These are phyloP conservation scores for Haematococcus lacustris DNA, from an alignment of 139 green algal species.

Conservation along the genomic window DNA sequence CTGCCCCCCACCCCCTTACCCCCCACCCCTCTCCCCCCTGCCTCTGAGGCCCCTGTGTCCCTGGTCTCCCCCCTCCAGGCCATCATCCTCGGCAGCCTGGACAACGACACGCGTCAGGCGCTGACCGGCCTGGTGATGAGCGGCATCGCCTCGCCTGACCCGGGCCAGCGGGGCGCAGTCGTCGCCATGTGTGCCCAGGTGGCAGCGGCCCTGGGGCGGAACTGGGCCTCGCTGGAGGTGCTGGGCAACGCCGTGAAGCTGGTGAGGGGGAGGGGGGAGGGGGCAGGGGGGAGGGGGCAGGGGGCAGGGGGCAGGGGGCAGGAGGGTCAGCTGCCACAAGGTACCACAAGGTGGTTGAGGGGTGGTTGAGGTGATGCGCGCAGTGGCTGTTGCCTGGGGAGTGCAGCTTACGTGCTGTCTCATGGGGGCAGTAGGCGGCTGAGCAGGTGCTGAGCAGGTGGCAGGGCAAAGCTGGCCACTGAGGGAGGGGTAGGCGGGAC, in stretches of 20 bases:
- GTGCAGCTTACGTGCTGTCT: background rate
- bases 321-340: background rate
- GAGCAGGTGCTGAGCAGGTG: background rate
- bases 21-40: background rate
- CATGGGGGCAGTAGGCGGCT: background rate
- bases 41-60: background rate
- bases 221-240: constrained; percentile 24
- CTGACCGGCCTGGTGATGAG: constrained; percentile 21
- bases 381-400: background rate
- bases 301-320: too few relatives aligned
- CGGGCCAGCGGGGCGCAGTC: constrained; percentile 11
- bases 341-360: background rate
- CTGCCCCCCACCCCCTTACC: background rate
- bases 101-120: constrained; percentile 7
- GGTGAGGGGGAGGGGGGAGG: constrained; percentile 5
- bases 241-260: constrained; percentile 21
- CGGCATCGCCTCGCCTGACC: constrained; percentile 17
- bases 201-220: constrained; percentile 14
- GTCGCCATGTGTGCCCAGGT: constrained; percentile 8
- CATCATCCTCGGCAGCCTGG: constrained; percentile 5
- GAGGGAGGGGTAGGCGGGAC: background rate
- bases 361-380: background rate
- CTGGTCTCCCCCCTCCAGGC: background rate
- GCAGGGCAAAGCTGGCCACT: background rate
- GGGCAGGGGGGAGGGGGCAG: too few relatives aligned